phyloP scores from a whole-genome alignment of 768 basidiomycete species.

The Tylopilus sp. region DNA sequence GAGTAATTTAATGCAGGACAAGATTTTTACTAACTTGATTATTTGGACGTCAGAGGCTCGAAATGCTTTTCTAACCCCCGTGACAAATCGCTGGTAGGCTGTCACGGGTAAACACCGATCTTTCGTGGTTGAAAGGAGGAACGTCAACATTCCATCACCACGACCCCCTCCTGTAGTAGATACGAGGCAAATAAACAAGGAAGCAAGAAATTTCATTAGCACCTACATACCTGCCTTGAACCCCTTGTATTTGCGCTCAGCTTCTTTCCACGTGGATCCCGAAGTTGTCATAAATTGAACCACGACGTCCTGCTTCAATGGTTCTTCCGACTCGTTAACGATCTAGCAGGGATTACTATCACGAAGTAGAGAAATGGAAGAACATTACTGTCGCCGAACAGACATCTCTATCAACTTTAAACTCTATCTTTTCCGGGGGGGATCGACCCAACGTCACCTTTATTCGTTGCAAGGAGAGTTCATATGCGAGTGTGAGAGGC shows the following conservation, averaged over 20 bases:
- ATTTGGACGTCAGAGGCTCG: not conserved
- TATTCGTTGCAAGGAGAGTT: slow-evolving; percentile 1
- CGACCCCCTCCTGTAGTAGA: slow-evolving; percentile 16
- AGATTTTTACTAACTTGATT: slow-evolving; percentile 14
- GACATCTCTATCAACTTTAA: slow-evolving; percentile 19
- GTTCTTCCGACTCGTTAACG: slow-evolving; percentile 13
- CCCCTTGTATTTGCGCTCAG: slow-evolving; percentile 12
- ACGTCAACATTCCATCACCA: slow-evolving; percentile 5
- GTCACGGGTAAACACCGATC: slow-evolving; percentile 17
- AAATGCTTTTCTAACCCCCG: slow-evolving; percentile 7
- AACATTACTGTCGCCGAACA: slow-evolving; percentile 12
- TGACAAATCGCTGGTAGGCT: slow-evolving; percentile 21
- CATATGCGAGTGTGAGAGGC: slow-evolving; percentile 16
- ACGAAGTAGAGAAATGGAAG: not conserved
- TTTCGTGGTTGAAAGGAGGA: slow-evolving; percentile 22
- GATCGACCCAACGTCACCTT: slow-evolving; percentile 9
- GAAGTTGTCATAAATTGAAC: slow-evolving; percentile 15
- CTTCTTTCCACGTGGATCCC: slow-evolving; percentile 4
- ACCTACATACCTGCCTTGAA: slow-evolving; percentile 26
- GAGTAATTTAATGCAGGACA: not conserved
- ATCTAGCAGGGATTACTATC: slow-evolving; percentile 13
- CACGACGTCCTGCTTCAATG: slow-evolving; percentile 18
- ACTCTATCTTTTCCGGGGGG: slow-evolving; percentile 7
- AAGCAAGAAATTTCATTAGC: not conserved
- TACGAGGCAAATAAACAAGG: not conserved